Base-by-base conservation (phyloP, 352 stramenopile species). In the Globisporangium megalacanthum region DNA sequence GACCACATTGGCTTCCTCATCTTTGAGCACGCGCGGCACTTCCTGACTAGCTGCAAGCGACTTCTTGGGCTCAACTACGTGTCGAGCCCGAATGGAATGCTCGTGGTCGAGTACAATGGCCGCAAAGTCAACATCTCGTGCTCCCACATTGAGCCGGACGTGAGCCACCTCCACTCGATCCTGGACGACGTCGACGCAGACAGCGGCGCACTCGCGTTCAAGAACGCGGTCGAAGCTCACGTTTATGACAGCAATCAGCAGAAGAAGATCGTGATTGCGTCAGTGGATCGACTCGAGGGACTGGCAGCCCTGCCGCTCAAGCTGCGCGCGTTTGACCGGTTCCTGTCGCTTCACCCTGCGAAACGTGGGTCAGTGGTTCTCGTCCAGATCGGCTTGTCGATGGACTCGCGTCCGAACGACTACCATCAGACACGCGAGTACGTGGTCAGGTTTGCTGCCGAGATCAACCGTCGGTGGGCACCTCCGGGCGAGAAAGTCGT, bases 281-380 rank as follows among this genome's bases (percentile, higher is more conserved):
- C 92, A 1, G 95, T 98, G 36, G 93, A 98, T 73, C 75, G 92
- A 25, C 66, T 99, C 19, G 97, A 99, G 72, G 90, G 95, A 1
- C 72, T 99, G 17, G 98, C 97, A 42, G 97, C 94, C 0, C 88
- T 99, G 25, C 94, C 95, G 17, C 72, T 99, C 10, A 99, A 99
- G 70, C 74, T 99, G 22, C 79, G 98, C 13, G 97, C 94, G 3
- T 94, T 99, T 56, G 92, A 99, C 57, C 80, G 90, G 7, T 98
- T 99, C 58, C 77, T 99, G 13, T 62, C 87, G n/a, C 67, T 82
- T n/a, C 70, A 94, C 46, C 90, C 92, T 0, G 60, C 82, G 4
- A 86, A 90, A 44, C 70, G 73, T 1, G 62, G 70, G 10, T 81
- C 74, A 0, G 75, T 98, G 6, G 66, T 95, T 2, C 72, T 96